Evolutionary conservation across 2,329 filamentous ascomycete species (phyloP), one percentile per base, ranked within the genome.

Genomic region (Juglanconis juglandina): DNA sequence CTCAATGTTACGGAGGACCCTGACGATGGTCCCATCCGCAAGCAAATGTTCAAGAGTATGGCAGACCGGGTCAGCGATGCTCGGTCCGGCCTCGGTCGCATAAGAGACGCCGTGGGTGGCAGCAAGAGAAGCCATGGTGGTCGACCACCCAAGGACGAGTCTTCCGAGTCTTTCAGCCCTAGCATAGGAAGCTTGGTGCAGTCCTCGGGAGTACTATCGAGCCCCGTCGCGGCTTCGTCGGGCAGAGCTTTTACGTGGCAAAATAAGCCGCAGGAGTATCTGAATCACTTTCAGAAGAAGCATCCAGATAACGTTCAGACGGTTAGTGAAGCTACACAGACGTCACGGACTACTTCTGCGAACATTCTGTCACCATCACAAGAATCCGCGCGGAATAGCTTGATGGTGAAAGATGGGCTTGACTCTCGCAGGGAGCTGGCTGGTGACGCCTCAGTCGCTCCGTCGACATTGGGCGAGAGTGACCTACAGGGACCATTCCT

Each of bases 101-200:
- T 97, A 71, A 93, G 93, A 69, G 92, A 94, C 70, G 91, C 87
- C 3, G 89, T 96, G 41, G 90, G 91, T 1, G 79, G 80, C 13
- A 77, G 76, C 10, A 70, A 80, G n/a, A 79, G 79, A 64, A 81
- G 82, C 1, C 84, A 88, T 62, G 68, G 70, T 51, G 79, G 73
- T 65, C 80, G 81, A 13, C 78, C 79, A n/a, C 86, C 84, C 4
- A 83, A 77, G 66, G 85, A 88, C 58, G 84, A 85, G n/a, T 73
- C 72, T 39, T 66, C 71, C 30, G 79, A 81, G 39, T 71, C 70
- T 47, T 66, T 70, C 24, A 71, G 67, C 33, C 73, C 70, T 4
- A 73, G 73, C 42, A 71, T 76, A 35, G 70, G 74, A 13, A 68
- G 72, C 30, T 58, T 77, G 47, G 71, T 74, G 1, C 72, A 75